These are phyloP conservation scores for Citeromyces hawaiiensis DNA, from an alignment of 1,139 yeast species.

Conservation along the genomic window DNA sequence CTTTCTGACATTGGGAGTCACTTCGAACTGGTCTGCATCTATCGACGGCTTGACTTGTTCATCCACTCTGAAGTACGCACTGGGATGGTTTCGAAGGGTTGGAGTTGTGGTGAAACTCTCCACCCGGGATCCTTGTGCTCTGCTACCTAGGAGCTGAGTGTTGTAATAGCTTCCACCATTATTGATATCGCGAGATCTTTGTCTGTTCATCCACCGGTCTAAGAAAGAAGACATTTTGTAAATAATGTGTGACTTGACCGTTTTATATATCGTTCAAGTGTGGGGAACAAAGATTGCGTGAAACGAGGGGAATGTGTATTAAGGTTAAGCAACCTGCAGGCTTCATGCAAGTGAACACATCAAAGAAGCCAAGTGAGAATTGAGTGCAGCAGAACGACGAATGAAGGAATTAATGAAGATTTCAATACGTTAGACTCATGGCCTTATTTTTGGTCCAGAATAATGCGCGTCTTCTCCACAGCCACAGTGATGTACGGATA, in stretches of 20 bases:
- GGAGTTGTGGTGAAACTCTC: slow-evolving; percentile 4
- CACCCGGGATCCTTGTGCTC: slow-evolving; percentile 7
- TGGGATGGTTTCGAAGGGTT: slow-evolving; percentile 1
- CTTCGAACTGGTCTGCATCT: neutral
- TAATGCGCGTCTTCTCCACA: no score
- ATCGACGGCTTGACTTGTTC: neutral
- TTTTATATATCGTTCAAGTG: neutral
- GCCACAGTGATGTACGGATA: no score
- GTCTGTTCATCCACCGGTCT: slow-evolving; percentile 18
- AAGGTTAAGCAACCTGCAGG: neutral
- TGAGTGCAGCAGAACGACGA: no score
- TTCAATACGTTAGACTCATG: no score
- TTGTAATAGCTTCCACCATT: slow-evolving; percentile 15
- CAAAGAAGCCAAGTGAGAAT: no score
- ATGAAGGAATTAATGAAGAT: no score
- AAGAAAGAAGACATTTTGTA: slow-evolving; percentile 14
- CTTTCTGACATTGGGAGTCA: neutral
- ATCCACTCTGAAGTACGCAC: neutral
- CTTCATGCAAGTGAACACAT: neutral
- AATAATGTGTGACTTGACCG: neutral
- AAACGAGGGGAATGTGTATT: neutral
- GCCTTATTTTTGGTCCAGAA: no score
- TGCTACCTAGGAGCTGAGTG: slow-evolving; percentile 6
- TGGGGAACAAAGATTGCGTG: neutral
- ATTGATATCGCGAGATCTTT: slow-evolving; percentile 6